These are phyloP conservation scores for Fusarium vanettenii DNA, from an alignment of 2,329 filamentous ascomycete species.

Conservation along the genomic window DNA sequence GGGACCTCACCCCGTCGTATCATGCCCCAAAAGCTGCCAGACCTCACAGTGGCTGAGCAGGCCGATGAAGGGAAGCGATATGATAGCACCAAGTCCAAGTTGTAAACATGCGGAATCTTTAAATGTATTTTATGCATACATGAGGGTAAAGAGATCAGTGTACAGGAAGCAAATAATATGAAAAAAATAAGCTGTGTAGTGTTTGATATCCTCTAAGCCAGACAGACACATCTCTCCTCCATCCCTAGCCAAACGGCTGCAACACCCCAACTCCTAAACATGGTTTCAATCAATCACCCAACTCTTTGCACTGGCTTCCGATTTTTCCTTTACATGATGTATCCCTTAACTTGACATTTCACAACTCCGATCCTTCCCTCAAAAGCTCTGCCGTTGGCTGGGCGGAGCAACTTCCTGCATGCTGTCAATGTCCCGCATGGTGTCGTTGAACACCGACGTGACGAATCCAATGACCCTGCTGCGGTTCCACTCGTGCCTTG, in stretches of 20 bases:
- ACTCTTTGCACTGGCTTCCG: conserved; percentile 27
- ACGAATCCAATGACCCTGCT: conserved; percentile 75
- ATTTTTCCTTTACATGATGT: conserved; percentile 7
- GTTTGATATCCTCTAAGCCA: conserved; percentile 38
- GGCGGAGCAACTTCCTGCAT: conserved; percentile 58
- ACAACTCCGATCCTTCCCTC: conserved; percentile 6
- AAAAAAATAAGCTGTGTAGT: conserved; percentile 20
- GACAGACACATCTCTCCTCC: conserved; percentile 35
- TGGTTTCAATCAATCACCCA: conserved; percentile 32
- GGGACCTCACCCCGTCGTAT: conserved; percentile 76
- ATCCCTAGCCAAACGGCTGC: conserved; percentile 26
- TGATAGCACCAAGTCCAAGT: conserved; percentile 68
- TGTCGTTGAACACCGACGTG: conserved; percentile 78
- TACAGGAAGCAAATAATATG: conserved; percentile 31
- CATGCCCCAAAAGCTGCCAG: conserved; percentile 78
- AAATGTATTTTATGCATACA: conserved; percentile 23
- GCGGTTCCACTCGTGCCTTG: conserved; percentile 85
- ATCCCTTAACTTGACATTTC: not conserved
- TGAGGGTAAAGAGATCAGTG: conserved; percentile 14
- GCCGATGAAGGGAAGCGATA: conserved; percentile 80
- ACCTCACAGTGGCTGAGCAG: conserved; percentile 80
- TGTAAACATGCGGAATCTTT: conserved; percentile 44
- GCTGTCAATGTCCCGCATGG: conserved; percentile 74
- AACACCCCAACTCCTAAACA: conserved; percentile 38
- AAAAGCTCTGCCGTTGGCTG: conserved; percentile 53